phyloP scores from a whole-genome alignment of 352 stramenopile genomes.

The Peronospora destructor region DNA sequence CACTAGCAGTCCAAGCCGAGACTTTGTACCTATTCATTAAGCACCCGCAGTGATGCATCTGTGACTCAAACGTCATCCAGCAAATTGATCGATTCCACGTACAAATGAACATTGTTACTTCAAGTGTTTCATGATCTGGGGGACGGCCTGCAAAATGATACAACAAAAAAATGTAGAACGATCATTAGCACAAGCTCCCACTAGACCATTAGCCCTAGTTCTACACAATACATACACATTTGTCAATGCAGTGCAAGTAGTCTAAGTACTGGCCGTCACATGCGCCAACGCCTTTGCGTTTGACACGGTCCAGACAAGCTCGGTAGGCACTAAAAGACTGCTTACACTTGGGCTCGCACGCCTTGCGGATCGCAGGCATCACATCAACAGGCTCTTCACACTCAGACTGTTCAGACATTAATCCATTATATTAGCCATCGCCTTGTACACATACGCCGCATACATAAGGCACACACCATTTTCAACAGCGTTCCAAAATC shows the following conservation, averaged over 20 bases:
- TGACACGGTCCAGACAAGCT: constrained; percentile 88
- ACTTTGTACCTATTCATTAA: background rate
- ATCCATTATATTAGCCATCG: background rate
- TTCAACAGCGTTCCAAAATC: constrained; percentile 5
- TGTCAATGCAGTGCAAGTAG: constrained; percentile 92
- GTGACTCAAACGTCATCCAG: background rate
- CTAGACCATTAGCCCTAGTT: too few relatives aligned
- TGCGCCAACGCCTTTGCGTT: constrained; percentile 85
- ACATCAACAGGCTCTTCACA: constrained; percentile 91
- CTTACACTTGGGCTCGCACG: constrained; percentile 88
- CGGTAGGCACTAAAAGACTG: constrained; percentile 86
- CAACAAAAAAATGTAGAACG: background rate
- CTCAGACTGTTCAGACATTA: constrained; percentile 30
- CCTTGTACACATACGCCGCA: background rate
- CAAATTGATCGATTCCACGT: constrained; percentile 1
- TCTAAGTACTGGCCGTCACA: constrained; percentile 96
- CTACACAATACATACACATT: constrained; percentile 75
- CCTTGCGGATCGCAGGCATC: constrained; percentile 89
- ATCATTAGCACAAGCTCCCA: background rate
- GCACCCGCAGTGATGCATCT: constrained; percentile 7
- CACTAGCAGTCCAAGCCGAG: background rate
- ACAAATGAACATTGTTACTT: constrained; percentile 62
- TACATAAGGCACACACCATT: constrained; percentile 19
- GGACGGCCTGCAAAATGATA: constrained; percentile 61
- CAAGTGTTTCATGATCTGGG: constrained; percentile 92